A percentile compares a stretch with the other conserved stretches of the same genome.
phyloP scores from a whole-genome alignment of 2,329 filamentous ascomycete species.

The Ceratocystis cubensis region DNA sequence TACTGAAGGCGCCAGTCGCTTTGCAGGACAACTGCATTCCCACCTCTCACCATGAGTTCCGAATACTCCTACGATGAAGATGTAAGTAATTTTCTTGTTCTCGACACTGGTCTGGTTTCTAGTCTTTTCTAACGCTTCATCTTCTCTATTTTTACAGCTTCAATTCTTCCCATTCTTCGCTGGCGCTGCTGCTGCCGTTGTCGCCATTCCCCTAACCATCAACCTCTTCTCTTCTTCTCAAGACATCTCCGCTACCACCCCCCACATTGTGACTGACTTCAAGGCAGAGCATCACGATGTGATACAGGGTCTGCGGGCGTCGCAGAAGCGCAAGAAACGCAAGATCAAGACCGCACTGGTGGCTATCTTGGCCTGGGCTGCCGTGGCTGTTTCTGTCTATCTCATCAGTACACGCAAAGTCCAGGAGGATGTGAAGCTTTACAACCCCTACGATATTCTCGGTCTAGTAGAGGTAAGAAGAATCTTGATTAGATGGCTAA shows the following conservation, averaged over 20 bases:
- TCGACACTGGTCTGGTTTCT: neutral
- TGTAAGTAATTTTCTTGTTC: conserved; percentile 33
- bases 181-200: conserved; percentile 72
- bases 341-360: conserved; percentile 72
- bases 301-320: conserved; percentile 67
- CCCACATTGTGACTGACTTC: conserved; percentile 40
- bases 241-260: conserved; percentile 1
- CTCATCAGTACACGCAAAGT: conserved; percentile 52
- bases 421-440: conserved; percentile 48
- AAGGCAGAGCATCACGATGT: conserved; percentile 71
- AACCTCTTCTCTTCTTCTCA: conserved; percentile 46
- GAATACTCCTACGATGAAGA: conserved; percentile 98
- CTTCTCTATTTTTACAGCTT: conserved; percentile 39
- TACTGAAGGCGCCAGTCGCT: neutral
- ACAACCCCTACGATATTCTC: conserved; percentile 94
- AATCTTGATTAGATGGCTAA: conserved; percentile 22
- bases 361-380: conserved; percentile 62
- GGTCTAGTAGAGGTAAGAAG: conserved; percentile 60
- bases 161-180: conserved; percentile 99
- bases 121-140: neutral
- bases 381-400: conserved; percentile 86
- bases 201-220: conserved; percentile 85
- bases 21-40: conserved; percentile 18
- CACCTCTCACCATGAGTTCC: conserved; percentile 57
- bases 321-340: conserved; percentile 81